Evolutionary conservation across 768 basidiomycete genomes (phyloP).

Genomic region (Kwoniella dendrophila): DNA sequence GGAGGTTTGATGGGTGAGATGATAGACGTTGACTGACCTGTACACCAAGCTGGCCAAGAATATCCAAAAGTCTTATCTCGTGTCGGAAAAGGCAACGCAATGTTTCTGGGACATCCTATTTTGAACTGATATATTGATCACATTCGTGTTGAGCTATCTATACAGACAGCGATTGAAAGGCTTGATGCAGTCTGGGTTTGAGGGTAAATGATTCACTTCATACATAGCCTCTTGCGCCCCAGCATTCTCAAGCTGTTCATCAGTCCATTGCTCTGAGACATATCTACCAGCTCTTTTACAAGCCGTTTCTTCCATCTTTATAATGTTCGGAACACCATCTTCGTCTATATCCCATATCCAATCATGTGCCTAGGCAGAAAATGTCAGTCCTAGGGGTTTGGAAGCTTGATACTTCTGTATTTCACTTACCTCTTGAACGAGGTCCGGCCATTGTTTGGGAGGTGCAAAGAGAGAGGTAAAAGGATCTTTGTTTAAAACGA

Average conservation of each 20-base stretch:
- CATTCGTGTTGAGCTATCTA: too few species aligned
- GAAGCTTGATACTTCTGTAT: not conserved
- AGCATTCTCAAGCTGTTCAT: not conserved
- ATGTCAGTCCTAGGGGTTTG: not conserved
- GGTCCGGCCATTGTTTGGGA: not conserved
- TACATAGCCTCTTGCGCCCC: not conserved
- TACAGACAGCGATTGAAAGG: too few species aligned
- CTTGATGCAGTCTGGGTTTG: too few species aligned
- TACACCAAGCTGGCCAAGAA: conserved; percentile 2
- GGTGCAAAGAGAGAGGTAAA: not conserved
- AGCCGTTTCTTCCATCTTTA: not conserved
- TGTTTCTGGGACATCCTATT: not conserved
- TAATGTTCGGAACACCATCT: too few species aligned
- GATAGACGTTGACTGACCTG: not conserved
- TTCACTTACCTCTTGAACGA: not conserved
- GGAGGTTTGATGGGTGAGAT: not conserved
- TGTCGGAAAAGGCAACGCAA: not conserved
- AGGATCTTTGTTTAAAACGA: too few species aligned
- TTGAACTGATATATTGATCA: not conserved
- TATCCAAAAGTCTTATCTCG: not conserved
- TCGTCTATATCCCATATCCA: not conserved
- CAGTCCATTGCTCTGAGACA: not conserved
- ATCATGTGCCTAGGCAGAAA: not conserved
- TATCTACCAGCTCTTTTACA: not conserved
- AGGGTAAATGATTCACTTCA: not conserved